A percentile compares a stretch with the other conserved stretches of the same genome.
phyloP scores from a whole-genome alignment of 768 basidiomycete genomes.

The Lactarius trivialis region DNA sequence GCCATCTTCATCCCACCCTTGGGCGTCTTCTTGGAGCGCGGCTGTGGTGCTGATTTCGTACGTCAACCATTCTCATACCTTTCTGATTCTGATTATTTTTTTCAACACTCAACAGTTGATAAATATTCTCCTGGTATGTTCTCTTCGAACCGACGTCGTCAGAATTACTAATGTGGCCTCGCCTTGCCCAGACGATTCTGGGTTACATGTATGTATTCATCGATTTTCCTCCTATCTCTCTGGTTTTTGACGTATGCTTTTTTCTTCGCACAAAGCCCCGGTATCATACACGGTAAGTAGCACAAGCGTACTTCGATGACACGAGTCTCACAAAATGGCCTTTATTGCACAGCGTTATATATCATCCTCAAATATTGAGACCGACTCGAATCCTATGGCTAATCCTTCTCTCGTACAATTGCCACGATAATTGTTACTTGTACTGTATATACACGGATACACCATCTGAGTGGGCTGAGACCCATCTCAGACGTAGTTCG shows the following conservation, averaged over 20 bases:
- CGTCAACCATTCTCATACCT: constrained; percentile 27
- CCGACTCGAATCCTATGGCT: not conserved
- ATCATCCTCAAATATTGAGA: constrained; percentile 71
- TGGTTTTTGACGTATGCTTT: constrained; percentile 18
- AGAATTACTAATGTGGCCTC: not conserved
- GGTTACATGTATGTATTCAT: constrained; percentile 61
- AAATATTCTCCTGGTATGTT: constrained; percentile 60
- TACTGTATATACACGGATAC: not conserved
- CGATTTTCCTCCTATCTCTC: not conserved
- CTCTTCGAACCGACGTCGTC: not conserved
- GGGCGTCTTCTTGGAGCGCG: constrained; percentile 84
- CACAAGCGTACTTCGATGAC: constrained; percentile 18
- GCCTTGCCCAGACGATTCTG: constrained; percentile 44
- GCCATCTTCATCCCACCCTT: constrained; percentile 77
- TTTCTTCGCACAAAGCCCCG: constrained; percentile 44
- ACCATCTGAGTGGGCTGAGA: no score
- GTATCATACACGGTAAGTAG: constrained; percentile 59
- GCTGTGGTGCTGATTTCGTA: constrained; percentile 72
- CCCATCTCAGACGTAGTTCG: not conserved
- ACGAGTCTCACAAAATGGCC: not conserved
- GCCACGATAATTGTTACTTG: not conserved
- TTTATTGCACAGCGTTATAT: constrained; percentile 52
- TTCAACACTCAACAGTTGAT: constrained; percentile 35
- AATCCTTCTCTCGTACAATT: not conserved
- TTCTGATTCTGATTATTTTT: no score